Conservation (phyloP, 768 basidiomycete genomes). For the Fibroporia radiculosa region DNA sequence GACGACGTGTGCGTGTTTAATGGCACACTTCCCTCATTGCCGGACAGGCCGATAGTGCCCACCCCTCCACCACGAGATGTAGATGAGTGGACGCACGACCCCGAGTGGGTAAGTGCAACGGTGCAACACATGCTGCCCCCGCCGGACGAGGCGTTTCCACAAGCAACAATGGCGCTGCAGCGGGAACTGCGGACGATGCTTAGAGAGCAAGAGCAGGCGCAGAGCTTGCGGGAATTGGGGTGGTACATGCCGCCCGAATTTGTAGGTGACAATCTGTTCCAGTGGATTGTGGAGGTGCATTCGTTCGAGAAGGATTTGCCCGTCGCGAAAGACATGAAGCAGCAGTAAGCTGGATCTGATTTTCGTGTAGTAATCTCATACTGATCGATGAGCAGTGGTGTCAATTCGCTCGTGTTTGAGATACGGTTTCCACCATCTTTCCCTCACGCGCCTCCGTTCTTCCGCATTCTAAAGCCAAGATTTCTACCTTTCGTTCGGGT, state of each 20-base stretch:
- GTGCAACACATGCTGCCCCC: constrained; percentile 49
- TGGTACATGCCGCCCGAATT: constrained; percentile 68
- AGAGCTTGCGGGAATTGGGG: constrained; percentile 47
- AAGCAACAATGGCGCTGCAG: constrained; percentile 50
- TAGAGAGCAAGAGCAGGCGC: constrained; percentile 44
- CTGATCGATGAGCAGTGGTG: constrained; percentile 26
- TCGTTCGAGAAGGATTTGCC: constrained; percentile 57
- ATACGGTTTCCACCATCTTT: constrained; percentile 61
- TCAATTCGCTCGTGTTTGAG: constrained; percentile 67
- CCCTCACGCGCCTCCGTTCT: constrained; percentile 68
- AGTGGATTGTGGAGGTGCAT: constrained; percentile 70
- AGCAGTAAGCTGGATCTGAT: constrained; percentile 22
- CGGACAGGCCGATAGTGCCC: not conserved
- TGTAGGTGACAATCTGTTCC: constrained; percentile 60
- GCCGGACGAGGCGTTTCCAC: constrained; percentile 45
- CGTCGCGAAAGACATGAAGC: constrained; percentile 51
- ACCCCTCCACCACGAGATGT: too few species aligned
- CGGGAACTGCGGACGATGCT: constrained; percentile 56
- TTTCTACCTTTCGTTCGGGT: constrained; percentile 59
- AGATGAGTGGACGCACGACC: constrained; percentile 50
- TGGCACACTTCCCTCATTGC: not conserved
- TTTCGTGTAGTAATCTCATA: not conserved
- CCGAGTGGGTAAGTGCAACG: constrained; percentile 37
- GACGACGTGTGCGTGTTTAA: constrained; percentile 41
- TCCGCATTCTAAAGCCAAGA: constrained; percentile 66